Evolutionary conservation across 2,329 filamentous ascomycete species (phyloP).

Genomic region (Aspergillus sp.): DNA sequence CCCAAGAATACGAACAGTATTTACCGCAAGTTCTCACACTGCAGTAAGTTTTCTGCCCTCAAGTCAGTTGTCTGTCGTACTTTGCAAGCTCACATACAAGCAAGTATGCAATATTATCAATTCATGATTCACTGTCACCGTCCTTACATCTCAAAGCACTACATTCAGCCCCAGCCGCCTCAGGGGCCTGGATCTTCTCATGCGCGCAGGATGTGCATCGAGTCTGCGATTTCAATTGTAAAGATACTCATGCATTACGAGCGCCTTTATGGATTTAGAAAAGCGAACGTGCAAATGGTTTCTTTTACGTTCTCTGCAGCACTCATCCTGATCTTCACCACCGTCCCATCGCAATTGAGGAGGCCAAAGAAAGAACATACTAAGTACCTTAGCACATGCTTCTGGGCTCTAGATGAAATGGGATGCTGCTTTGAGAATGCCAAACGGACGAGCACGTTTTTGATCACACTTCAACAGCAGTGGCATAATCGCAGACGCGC

Average conservation of each 20-base stretch:
- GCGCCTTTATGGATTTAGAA: constrained; percentile 8
- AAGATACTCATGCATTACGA: constrained; percentile 10
- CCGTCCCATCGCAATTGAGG: constrained; percentile 5
- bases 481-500: not conserved
- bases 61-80: no score
- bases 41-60: constrained; percentile 2
- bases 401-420: constrained; percentile 10
- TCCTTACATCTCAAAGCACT: no score
- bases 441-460: not conserved
- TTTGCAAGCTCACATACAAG: no score
- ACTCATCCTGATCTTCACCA: constrained; percentile 12
- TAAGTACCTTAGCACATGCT: constrained; percentile 7
- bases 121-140: no score
- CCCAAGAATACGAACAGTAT: not conserved
- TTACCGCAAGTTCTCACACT: not conserved
- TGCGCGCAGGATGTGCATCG: constrained; percentile 13
- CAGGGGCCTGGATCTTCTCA: no score
- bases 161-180: no score
- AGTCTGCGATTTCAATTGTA: constrained; percentile 12
- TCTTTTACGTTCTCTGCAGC: constrained; percentile 13
- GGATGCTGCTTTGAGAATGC: not conserved
- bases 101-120: no score
- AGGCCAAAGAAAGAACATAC: constrained; percentile 3
- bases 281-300: constrained; percentile 12
- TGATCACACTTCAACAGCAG: not conserved